A percentile compares a stretch with the other conserved stretches of the same genome.
Conservation (phyloP, 495 filamentous ascomycete species). For the Astrothelium macrocarpum region DNA sequence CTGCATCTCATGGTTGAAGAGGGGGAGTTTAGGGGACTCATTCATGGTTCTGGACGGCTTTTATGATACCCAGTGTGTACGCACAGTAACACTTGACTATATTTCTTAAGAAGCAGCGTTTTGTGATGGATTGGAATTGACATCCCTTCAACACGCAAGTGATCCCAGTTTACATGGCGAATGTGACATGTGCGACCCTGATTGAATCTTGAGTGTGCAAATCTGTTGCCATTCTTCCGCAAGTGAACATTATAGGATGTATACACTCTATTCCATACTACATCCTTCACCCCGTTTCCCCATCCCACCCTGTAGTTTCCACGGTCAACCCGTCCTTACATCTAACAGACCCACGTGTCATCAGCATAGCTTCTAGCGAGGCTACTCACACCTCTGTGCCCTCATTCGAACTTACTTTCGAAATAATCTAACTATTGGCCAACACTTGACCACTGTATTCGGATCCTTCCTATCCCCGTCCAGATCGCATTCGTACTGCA, state of each 20-base stretch:
- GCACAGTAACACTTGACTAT: background rate
- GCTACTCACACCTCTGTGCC: background rate
- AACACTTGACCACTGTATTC: slow-evolving; percentile 54
- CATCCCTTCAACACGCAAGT: no score
- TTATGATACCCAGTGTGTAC: background rate
- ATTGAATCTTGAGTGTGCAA: no score
- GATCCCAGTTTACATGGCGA: no score
- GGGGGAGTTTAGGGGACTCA: background rate
- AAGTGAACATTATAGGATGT: no score
- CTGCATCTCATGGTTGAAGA: background rate
- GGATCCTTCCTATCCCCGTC: slow-evolving; percentile 39
- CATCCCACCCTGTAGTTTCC: slow-evolving; percentile 76
- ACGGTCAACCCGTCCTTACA: slow-evolving; percentile 67
- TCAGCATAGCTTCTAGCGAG: slow-evolving; percentile 14
- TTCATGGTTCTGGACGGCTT: background rate
- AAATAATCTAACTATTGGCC: slow-evolving; percentile 68
- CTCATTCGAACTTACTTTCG: slow-evolving; percentile 50
- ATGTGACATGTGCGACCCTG: no score
- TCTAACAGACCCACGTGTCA: slow-evolving; percentile 36
- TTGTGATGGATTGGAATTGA: no score
- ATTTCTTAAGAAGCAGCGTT: no score
- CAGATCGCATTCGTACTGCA: slow-evolving; percentile 73
- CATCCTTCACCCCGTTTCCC: background rate
- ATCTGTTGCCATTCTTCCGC: no score
- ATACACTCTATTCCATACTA: background rate